phyloP scores from a whole-genome alignment of 2,329 filamentous ascomycete genomes.

The Rutstroemia sp. region DNA sequence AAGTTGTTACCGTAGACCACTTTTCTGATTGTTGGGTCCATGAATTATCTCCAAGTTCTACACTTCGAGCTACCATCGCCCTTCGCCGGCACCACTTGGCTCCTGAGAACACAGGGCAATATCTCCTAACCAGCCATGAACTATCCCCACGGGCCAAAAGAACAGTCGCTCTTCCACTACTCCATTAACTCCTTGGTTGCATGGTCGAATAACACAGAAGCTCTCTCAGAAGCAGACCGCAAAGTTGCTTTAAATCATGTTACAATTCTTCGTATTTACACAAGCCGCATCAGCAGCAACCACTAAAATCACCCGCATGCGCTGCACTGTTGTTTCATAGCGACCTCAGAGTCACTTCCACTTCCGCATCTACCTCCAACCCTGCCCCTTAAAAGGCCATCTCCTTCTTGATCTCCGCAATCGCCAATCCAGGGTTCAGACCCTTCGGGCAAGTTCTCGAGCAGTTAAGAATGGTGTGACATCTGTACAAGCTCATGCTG shows the following conservation, averaged over 20 bases:
- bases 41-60: no score
- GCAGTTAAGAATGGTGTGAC: conserved; percentile 99
- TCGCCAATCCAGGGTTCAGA: conserved; percentile 87
- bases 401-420: conserved; percentile 98
- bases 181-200: not conserved
- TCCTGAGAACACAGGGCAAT: no score
- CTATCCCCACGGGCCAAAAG: no score
- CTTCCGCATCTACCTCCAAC: not conserved
- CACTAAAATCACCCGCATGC: conserved; percentile 5
- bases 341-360: not conserved
- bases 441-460: conserved; percentile 97
- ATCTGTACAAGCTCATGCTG: conserved; percentile 97
- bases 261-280: conserved; percentile 7
- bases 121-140: no score
- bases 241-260: conserved; percentile 3
- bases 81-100: no score
- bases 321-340: not conserved
- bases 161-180: no score
- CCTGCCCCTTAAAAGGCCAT: conserved; percentile 52
- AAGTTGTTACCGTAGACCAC: no score
- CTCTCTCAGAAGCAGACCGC: not conserved
- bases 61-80: no score
- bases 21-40: no score
- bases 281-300: conserved; percentile 8
- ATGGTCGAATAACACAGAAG: not conserved